Base-by-base conservation (phyloP, 2,329 filamentous ascomycete genomes). In the Aspergillus pseudoterreus region DNA sequence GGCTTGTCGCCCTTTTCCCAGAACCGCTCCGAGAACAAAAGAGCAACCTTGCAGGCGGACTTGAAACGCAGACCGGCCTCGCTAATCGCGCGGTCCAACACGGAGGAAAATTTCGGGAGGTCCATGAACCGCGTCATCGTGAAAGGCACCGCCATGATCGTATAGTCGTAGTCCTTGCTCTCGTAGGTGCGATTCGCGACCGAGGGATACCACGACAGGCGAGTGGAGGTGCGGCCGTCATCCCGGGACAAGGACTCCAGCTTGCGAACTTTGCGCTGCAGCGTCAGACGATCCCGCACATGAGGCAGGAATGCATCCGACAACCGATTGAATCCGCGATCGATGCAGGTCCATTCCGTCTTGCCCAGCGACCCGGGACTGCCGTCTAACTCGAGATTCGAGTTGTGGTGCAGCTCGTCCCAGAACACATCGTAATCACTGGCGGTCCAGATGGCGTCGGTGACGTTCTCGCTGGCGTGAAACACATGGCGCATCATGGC, bases 91-190 rank as follows among this genome's bases (percentile, higher is more conserved):
- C 58, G 57, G 14, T 51, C 49, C 2, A 66, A 52, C 1, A 63
- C 57, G 1, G 60, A 61, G 3, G 71, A 72, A 57, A 69, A 72
- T 4, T 57, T 53, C 0, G 71, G 70, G 1, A 72, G 49, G 4
- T 72, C 62, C 71, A 69, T 71, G 50, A 70, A 69, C 27, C 68
- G 65, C 15, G 69, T 64, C 45, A 71, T 57, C 21, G 70, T 73
- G 43, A 74, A 66, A 0, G 71, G 71, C 0, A 67, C 66, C 6
- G 67, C 67, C 57, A 71, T 71, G 39, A 74, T 64, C 1, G 70
- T 60, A 50, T 73, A 73, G 49, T 74, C 71, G 32, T 71, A 74
- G 1, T 61, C 57, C n/a, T 69, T 65, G 4, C 60, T 57, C 27
- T 64, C 56, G 35, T 43, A 57, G 12, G 60, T 63, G n/a, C 58